phyloP scores from a whole-genome alignment of 108 stramenopile genomes.

The Cyclotella cryptica region DNA sequence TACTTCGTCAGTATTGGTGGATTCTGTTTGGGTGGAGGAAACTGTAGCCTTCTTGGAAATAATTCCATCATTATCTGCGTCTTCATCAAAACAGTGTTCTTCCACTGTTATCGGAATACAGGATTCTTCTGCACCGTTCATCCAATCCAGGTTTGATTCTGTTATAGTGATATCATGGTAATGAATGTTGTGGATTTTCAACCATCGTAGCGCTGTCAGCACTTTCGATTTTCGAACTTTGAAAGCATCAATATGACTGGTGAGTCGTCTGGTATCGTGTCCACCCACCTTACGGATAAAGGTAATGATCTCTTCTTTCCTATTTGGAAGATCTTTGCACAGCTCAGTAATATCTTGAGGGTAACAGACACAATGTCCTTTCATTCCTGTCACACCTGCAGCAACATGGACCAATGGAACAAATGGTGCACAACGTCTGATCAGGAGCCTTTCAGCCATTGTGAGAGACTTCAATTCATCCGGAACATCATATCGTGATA shows the following conservation, averaged over 20 bases:
- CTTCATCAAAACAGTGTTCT: not conserved
- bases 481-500: conserved; percentile 10
- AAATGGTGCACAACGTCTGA: conserved; percentile 10
- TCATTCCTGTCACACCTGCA: conserved; percentile 5
- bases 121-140: conserved; percentile 5
- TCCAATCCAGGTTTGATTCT: conserved; percentile 25
- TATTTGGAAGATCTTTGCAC: conserved; percentile 2
- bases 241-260: not conserved
- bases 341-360: conserved; percentile 14
- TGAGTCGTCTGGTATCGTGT: not conserved
- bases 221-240: conserved; percentile 4
- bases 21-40: no score
- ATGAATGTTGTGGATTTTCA: conserved; percentile 14
- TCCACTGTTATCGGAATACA: not conserved
- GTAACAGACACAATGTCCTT: conserved; percentile 20
- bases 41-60: no score
- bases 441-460: conserved; percentile 26
- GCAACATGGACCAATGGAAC: conserved; percentile 15
- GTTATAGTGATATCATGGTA: conserved; percentile 22
- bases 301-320: not conserved
- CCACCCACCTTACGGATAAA: conserved; percentile 4
- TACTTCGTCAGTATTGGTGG: no score
- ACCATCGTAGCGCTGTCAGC: conserved; percentile 14
- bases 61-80: no score
- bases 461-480: conserved; percentile 4